Base-by-base conservation (phyloP, 2,329 filamentous ascomycete genomes). In the Thelonectria rubi region DNA sequence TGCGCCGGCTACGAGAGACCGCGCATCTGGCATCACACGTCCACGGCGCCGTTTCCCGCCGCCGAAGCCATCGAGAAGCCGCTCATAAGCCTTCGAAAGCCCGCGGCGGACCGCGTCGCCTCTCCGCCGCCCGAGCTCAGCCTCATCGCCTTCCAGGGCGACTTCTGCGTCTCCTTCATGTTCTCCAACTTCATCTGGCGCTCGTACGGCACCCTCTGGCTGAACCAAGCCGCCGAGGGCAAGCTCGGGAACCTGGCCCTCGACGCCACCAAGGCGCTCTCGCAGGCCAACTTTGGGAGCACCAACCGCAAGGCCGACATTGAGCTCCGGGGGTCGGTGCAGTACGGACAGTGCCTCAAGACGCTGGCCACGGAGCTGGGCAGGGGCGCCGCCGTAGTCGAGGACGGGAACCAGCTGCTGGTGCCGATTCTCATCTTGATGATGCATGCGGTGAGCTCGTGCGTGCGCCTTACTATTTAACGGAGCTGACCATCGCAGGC, bases 101-200 rank as follows among this genome's bases (percentile, higher is more conserved):
- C 32, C 32, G 32, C 32, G 3, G 32, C 6, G 3, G 24, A 51
- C 21, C 47, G 49, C 21, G 21, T 61, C 18, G 24, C 45, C 10
- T 63, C 63, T 14, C 65, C 63, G 15, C 65, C 65, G 1, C 60
- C 60, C 1, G 65, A 67, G 55, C 47, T 67, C 11, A 65, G 65
- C n/a, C 40, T 67, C 4, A 21, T 67, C 2, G 63, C 65, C 1
- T 67, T 67, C 20, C 55, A 67, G 51, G 65, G 58, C 10, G 65
- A 67, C 32, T 65, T 67, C 49, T 67, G 65, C 46, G 59, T 65
- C 24, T 58, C 63, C 0, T 67, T 67, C 40, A 67, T 64, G 63
- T 67, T 67, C 39, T 56, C 65, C 30, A 67, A 67, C 12, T 67
- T 67, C 26, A 56, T 67, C 15, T 67, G 65, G 65, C 55, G 65